These are phyloP conservation scores for Candida labiduridarum DNA, from an alignment of 1,139 yeast genomes.

Conservation along the genomic window DNA sequence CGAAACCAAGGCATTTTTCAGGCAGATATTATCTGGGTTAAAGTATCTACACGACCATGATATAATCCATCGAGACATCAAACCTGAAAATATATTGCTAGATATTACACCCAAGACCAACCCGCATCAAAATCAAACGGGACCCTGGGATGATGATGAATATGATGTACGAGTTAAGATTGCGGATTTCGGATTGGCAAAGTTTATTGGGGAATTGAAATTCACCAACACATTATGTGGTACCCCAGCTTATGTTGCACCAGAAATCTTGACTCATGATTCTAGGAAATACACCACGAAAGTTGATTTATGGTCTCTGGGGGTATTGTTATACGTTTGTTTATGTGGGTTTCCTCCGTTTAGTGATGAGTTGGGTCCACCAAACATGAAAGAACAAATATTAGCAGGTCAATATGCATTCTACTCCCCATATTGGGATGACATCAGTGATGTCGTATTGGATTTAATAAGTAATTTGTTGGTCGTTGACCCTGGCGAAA, in stretches of 20 bases:
- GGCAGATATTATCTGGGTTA: conserved; percentile 64
- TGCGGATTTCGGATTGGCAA: conserved; percentile 82
- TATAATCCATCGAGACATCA: conserved; percentile 85
- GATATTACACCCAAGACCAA: conserved; percentile 57
- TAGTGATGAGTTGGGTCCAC: conserved; percentile 80
- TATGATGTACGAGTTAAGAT: conserved; percentile 67
- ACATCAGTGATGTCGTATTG: conserved; percentile 61
- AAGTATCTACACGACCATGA: conserved; percentile 68
- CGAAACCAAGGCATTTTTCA: conserved; percentile 63
- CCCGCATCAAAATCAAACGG: conserved; percentile 56
- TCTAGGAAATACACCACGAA: conserved; percentile 66
- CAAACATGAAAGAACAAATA: conserved; percentile 75
- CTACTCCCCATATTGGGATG: conserved; percentile 81
- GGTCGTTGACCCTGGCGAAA: conserved; percentile 55
- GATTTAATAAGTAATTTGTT: conserved; percentile 66
- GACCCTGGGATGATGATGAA: conserved; percentile 72
- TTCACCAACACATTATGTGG: conserved; percentile 82
- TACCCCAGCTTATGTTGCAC: conserved; percentile 84
- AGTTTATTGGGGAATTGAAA: conserved; percentile 74
- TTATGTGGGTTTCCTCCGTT: conserved; percentile 86
- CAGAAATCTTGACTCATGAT: conserved; percentile 57
- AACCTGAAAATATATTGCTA: conserved; percentile 84
- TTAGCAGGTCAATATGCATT: conserved; percentile 68
- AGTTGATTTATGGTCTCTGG: conserved; percentile 81
- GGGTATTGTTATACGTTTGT: conserved; percentile 74